These are phyloP conservation scores for Trichosporon faecale DNA, from an alignment of 1,284 basidiomycete species.

Conservation along the genomic window DNA sequence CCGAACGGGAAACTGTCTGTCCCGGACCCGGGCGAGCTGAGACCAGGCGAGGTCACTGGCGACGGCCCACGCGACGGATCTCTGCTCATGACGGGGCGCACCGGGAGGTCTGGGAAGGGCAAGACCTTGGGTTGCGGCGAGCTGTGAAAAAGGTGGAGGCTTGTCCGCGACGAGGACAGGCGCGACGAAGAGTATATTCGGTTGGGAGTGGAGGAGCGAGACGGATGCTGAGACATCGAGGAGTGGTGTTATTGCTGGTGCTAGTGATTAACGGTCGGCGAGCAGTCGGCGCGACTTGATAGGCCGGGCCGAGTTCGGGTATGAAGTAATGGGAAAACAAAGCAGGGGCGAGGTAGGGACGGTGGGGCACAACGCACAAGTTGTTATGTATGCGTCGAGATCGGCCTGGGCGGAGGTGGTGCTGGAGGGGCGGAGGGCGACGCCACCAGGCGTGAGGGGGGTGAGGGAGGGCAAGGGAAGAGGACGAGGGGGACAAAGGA, in stretches of 20 bases:
- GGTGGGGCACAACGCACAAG: not conserved
- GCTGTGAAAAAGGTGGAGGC: constrained; percentile 13
- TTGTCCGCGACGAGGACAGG: constrained; percentile 19
- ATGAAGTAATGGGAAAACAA: not conserved
- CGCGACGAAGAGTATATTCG: constrained; percentile 21
- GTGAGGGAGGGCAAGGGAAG: not conserved
- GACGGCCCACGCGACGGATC: constrained; percentile 15
- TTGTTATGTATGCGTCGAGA: not conserved
- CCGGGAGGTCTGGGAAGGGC: constrained; percentile 26
- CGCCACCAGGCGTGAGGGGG: not conserved
- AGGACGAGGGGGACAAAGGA: not conserved
- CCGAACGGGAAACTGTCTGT: not conserved
- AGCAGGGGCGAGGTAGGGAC: not conserved
- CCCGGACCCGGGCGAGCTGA: constrained; percentile 1
- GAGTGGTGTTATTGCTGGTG: not conserved
- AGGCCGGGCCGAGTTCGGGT: not conserved
- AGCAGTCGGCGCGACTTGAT: not conserved
- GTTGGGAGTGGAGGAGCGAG: constrained; percentile 24
- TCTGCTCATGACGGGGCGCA: constrained; percentile 18
- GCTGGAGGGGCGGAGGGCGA: not conserved
- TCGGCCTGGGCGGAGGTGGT: not conserved
- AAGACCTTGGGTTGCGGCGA: constrained; percentile 25
- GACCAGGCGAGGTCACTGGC: constrained; percentile 14
- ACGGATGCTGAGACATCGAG: constrained; percentile 17
- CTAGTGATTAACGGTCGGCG: not conserved